Conservation (phyloP, 2,329 filamentous ascomycete species). For the Alternaria rosae region DNA sequence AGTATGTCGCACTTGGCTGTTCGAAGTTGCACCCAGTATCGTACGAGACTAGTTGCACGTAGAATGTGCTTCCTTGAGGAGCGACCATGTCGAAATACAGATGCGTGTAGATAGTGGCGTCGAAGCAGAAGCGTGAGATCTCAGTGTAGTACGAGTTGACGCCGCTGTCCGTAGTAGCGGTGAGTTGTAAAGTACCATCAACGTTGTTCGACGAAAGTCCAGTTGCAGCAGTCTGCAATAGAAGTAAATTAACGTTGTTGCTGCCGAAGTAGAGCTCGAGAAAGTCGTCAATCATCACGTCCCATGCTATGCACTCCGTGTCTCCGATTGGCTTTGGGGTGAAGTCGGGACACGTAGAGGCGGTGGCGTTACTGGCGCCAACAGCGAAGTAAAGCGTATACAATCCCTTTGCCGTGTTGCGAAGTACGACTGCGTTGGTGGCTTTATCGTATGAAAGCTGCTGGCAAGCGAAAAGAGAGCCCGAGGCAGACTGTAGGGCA, state of each 20-base stretch:
- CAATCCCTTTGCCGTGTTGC: slow-evolving; percentile 10
- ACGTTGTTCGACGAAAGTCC: slow-evolving; percentile 14
- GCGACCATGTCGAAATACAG: slow-evolving; percentile 16
- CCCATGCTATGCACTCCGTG: slow-evolving; percentile 14
- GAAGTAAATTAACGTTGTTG: slow-evolving; percentile 15
- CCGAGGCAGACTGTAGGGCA: slow-evolving; percentile 4
- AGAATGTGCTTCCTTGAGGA: slow-evolving; percentile 7
- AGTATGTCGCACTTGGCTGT: slow-evolving; percentile 6
- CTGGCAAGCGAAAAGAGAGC: slow-evolving; percentile 12
- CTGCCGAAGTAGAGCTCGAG: slow-evolving; percentile 16
- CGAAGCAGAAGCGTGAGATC: slow-evolving; percentile 16
- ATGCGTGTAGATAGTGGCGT: slow-evolving; percentile 13
- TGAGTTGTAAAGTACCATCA: slow-evolving; percentile 13
- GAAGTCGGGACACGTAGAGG: slow-evolving; percentile 12
- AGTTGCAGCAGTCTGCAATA: slow-evolving; percentile 9
- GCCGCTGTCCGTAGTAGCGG: slow-evolving; percentile 9
- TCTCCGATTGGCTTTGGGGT: slow-evolving; percentile 9
- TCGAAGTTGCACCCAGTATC: slow-evolving; percentile 4
- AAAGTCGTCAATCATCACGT: slow-evolving; percentile 14
- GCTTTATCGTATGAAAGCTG: slow-evolving; percentile 10
- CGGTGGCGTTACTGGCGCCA: neutral
- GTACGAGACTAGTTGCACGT: slow-evolving; percentile 15
- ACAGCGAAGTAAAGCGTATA: slow-evolving; percentile 7
- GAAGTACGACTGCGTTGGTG: slow-evolving; percentile 12
- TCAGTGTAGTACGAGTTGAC: slow-evolving; percentile 16